Conservation (phyloP, 768 basidiomycete genomes). For the Tephrocybe sp. region DNA sequence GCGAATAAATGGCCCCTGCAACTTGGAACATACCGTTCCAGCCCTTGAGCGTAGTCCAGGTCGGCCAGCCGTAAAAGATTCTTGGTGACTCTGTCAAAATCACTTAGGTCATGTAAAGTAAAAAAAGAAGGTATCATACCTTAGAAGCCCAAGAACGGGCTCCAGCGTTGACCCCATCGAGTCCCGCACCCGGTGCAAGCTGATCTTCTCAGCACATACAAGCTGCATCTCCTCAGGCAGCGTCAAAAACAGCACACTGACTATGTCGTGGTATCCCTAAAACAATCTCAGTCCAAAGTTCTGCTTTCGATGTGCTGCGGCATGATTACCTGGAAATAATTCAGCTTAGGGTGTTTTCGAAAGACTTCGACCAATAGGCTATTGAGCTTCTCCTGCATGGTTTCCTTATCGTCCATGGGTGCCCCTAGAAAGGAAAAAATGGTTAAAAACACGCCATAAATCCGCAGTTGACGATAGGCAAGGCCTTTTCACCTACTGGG, state of each 20-base stretch:
- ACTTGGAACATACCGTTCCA: constrained; percentile 55
- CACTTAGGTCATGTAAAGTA: background rate
- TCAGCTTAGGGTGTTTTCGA: constrained; percentile 66
- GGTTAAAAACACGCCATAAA: background rate
- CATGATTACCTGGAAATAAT: constrained; percentile 75
- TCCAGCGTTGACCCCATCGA: constrained; percentile 87
- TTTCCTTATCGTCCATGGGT: constrained; percentile 41
- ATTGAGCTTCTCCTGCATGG: constrained; percentile 66
- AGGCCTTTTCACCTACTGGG: constrained; percentile 68
- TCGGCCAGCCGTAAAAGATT: constrained; percentile 74
- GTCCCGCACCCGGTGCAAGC: constrained; percentile 78
- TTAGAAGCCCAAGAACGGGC: constrained; percentile 78
- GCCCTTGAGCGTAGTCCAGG: constrained; percentile 61
- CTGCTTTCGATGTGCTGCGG: background rate
- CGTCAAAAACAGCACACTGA: constrained; percentile 80
- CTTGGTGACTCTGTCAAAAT: constrained; percentile 58
- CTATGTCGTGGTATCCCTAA: constrained; percentile 91
- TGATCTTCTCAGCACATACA: constrained; percentile 67
- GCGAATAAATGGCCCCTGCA: background rate
- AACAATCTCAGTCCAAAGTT: background rate
- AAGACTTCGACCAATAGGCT: constrained; percentile 74
- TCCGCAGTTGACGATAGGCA: background rate
- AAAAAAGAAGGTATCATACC: constrained; percentile 36
- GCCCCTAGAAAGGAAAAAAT: constrained; percentile 11
- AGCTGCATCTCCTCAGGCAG: constrained; percentile 61